Evolutionary conservation across 2,329 filamentous ascomycete species (phyloP), one percentile per base, ranked within the genome.

Genomic region (Tolypocladium ovalisporum): DNA sequence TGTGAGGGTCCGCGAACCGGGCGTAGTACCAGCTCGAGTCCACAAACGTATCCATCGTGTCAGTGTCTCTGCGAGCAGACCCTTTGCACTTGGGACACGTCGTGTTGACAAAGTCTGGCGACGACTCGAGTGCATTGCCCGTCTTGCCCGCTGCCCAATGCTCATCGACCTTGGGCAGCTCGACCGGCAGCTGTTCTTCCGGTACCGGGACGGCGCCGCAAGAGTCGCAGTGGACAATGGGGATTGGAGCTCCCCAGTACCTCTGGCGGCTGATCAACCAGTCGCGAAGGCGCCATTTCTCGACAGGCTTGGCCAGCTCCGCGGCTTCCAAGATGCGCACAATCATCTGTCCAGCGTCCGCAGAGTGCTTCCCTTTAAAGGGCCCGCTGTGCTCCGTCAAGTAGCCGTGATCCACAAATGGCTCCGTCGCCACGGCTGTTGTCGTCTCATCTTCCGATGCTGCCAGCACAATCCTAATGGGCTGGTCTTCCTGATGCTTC

Each of bases 21-120:
- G 92, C 84, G 66, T 86, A 96, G 71, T 96, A 96, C 91, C 91
- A 96, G 56, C 90, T 95, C 1, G 90, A 96, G 72, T 96, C 91
- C 60, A 96, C 91, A 72, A 96, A 96, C 0, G 91, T 96, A 70
- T 96, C 91, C 91, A 96, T 96, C 3, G 91, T 96, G 69, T 96
- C 91, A 0, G 91, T 96, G 62, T 96, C 91, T 61, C 91, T 82
- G 68, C 84, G 87, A 8, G 89, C 91, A 29, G 83, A 73, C 1
- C 81, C 78, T 19, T 80, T 75, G 65, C 91, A 96, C 63, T 82
- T 82, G 6, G 91, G 91, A 67, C 91, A 96, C 3, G 77, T 70
- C 0, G 85, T 88, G 64, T 91, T 83, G 52, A 90, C 78, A 85
- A 90, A 96, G 9, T 87, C 83, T 15, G 84, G 73, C 1, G 85